Evolutionary conservation across 2,329 filamentous ascomycete genomes (phyloP).

Genomic region (Daldinia eschscholtzii): DNA sequence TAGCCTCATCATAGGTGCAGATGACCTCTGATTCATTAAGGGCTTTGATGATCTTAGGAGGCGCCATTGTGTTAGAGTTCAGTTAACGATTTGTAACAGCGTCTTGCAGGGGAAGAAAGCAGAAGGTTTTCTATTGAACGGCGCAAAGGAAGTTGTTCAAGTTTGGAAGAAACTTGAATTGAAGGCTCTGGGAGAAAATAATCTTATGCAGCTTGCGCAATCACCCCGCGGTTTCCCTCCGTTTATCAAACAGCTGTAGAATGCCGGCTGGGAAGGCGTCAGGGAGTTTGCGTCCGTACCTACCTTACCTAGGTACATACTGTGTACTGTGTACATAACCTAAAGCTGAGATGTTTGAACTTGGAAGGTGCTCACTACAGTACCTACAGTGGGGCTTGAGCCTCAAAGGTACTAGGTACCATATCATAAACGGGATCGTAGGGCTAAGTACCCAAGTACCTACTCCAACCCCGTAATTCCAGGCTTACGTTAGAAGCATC

Average conservation of each 20-base stretch:
- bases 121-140: neutral
- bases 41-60: conserved; percentile 44
- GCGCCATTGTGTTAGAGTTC: conserved; percentile 7
- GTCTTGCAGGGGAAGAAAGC: neutral
- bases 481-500: neutral
- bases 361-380: neutral
- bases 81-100: neutral
- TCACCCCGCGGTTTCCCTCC: conserved; percentile 14
- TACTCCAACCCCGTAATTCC: neutral
- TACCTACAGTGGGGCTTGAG: conserved; percentile 2
- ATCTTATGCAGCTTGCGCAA: conserved; percentile 8
- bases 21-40: conserved; percentile 48
- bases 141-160: conserved; percentile 4
- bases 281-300: conserved; percentile 8
- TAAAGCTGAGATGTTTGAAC: no score
- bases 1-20: conserved; percentile 66
- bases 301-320: neutral
- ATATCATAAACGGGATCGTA: neutral
- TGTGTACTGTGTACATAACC: no score
- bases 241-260: neutral
- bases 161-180: neutral
- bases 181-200: neutral
- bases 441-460: conserved; percentile 7
- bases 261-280: neutral
- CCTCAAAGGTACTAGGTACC: conserved; percentile 3